Evolutionary conservation across 1,284 basidiomycete genomes (phyloP).

Genomic region (Nidula niveotomentosa): DNA sequence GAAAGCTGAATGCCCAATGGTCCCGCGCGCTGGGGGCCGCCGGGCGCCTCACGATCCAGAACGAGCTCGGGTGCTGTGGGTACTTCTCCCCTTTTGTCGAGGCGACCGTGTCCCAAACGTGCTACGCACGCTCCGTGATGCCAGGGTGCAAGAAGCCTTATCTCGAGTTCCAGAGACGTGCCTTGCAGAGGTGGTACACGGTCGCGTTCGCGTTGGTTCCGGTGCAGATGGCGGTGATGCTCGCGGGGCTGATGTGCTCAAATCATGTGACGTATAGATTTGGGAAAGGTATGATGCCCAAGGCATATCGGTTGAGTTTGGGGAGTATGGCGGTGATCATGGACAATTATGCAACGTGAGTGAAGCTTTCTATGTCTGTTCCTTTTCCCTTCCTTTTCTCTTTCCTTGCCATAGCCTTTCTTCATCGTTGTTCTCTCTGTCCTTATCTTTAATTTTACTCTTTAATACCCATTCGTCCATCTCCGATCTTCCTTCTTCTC

Average conservation of each 20-base stretch:
- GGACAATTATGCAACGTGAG: conserved; percentile 67
- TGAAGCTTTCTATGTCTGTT: conserved; percentile 5
- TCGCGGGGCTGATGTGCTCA: conserved; percentile 58
- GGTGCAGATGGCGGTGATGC: conserved; percentile 53
- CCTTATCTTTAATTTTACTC: too few species aligned
- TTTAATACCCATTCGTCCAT: too few species aligned
- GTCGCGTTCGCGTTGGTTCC: conserved; percentile 57
- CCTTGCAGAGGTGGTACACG: conserved; percentile 57
- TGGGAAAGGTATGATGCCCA: conserved; percentile 78
- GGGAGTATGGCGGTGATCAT: conserved; percentile 70
- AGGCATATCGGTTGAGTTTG: conserved; percentile 66
- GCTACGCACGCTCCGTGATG: conserved; percentile 60
- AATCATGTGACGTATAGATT: conserved; percentile 78
- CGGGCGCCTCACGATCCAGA: conserved; percentile 61
- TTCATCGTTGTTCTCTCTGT: not conserved
- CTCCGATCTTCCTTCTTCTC: too few species aligned
- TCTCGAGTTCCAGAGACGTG: conserved; percentile 48
- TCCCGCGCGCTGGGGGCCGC: conserved; percentile 48
- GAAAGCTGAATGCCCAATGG: conserved; percentile 74
- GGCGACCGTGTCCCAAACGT: conserved; percentile 62
- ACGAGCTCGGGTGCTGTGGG: conserved; percentile 66
- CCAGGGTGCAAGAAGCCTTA: conserved; percentile 66
- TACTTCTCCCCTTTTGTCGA: conserved; percentile 72
- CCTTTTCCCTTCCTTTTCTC: not conserved
- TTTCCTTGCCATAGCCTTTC: conserved; percentile 1